Evolutionary conservation across 805 yeast species (phyloP), one percentile per base, ranked within the genome.

Genomic region (Candida chauliodis): DNA sequence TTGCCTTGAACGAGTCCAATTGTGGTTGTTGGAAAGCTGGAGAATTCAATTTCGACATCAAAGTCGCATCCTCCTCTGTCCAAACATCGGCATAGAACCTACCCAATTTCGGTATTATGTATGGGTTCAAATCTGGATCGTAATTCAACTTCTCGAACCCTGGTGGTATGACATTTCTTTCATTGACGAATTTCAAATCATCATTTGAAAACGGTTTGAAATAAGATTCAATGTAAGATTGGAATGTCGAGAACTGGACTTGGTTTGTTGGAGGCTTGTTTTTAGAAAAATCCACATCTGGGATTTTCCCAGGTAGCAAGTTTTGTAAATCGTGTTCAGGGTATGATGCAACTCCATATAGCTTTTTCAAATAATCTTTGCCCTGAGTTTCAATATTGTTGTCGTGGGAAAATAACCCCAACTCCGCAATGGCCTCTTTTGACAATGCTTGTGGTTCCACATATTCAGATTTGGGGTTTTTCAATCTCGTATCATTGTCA

Each of bases 201-300:
- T 91, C 96, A 44, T 84, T 95, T 13, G 72, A 66, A 49, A 77
- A 86, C 2, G 76, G 75, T 44, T 95, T 72, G 63, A 83, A 90
- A 56, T 77, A 91, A 21, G 90, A 85, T 56, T 93, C 99, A 25
- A 89, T 74, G 48, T 83, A 87, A 1, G 90, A 65, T 47, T 86
- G 84, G 56, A 86, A 93, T 0, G 99, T 90, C 9, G 85, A 72
- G 56, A 85, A 89, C 53, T 89, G 96, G 13, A 91, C 93, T 63
- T 93, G 99, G 58, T 88, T 91, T 2, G 88, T 62, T 3, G 74
- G 73, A 4, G 70, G 56, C 52, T 90, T 91, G 10, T 81, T 78
- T 45, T 79, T 78, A 4, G 96, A 81, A 49, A 86, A 88, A 59
- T 93, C 98, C 40, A 73, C 75, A 56, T 85, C 80, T 8, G 99